Percentiles rank a stretch among this genome's conserved stretches.
Conservation (phyloP, 2,329 filamentous ascomycete species). For the Colletotrichum salicis region DNA sequence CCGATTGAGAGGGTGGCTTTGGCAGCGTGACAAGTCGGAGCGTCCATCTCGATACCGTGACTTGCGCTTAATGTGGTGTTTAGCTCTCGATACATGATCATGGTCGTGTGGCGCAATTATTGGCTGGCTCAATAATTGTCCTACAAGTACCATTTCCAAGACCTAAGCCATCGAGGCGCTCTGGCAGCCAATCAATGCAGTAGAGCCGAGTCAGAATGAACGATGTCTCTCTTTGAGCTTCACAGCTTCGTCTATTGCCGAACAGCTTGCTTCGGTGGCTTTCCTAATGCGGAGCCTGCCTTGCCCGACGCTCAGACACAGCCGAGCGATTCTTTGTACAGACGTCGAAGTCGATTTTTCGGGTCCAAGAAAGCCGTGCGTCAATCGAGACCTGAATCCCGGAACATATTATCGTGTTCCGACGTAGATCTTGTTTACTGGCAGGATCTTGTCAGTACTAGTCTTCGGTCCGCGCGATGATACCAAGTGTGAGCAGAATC, state of each 20-base stretch:
- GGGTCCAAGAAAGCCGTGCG: neutral
- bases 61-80: slow-evolving; percentile 8
- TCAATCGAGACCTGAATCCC: neutral
- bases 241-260: slow-evolving; percentile 8
- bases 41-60: neutral
- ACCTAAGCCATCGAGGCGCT: slow-evolving; percentile 2
- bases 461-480: neutral
- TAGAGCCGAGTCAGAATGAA: slow-evolving; percentile 17
- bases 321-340: neutral
- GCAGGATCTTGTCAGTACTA: neutral
- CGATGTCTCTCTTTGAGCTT: slow-evolving; percentile 27
- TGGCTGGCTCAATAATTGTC: slow-evolving; percentile 23
- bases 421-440: neutral
- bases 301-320: neutral
- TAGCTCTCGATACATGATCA: neutral
- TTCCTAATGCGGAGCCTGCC: slow-evolving; percentile 6
- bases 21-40: neutral
- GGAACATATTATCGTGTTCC: neutral
- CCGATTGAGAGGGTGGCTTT: neutral
- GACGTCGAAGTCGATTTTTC: neutral
- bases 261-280: slow-evolving; percentile 12
- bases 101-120: slow-evolving; percentile 25
- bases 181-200: slow-evolving; percentile 8
- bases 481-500: neutral
- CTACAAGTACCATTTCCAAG: slow-evolving; percentile 1